phyloP scores from a whole-genome alignment of 192 early-diverging fungal genomes.

The Backusella macrospora region DNA sequence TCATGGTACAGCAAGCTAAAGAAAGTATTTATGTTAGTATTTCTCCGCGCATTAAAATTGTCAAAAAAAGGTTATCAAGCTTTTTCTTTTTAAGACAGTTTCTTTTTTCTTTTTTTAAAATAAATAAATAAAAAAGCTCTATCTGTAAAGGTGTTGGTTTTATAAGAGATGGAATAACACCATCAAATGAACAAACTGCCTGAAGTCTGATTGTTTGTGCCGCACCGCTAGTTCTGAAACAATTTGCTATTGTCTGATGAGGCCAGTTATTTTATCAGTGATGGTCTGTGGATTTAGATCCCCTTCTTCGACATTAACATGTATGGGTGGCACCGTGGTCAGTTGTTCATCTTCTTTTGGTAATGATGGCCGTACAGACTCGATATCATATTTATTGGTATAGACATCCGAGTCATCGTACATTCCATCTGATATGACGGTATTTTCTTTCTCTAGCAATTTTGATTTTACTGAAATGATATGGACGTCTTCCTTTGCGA shows the following conservation, averaged over 20 bases:
- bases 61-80: background rate
- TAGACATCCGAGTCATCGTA: background rate
- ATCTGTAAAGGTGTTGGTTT: background rate
- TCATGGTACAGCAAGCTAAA: constrained; percentile 42
- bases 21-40: background rate
- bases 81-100: too few species aligned
- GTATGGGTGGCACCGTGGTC: constrained; percentile 2
- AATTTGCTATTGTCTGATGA: background rate
- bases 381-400: background rate
- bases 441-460: background rate
- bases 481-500: constrained; percentile 13
- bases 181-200: constrained; percentile 17
- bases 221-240: constrained; percentile 21
- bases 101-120: too few species aligned
- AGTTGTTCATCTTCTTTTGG: background rate
- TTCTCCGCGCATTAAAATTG: background rate
- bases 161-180: constrained; percentile 29
- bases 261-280: too few species aligned
- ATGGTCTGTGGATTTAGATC: background rate
- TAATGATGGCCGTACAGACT: background rate
- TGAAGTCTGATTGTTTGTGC: constrained; percentile 36
- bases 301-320: background rate
- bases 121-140: too few species aligned
- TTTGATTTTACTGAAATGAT: background rate
- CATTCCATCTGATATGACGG: constrained; percentile 7